These are phyloP conservation scores for Myrmaecium sp. DNA, from an alignment of 2,329 filamentous ascomycete species.

Conservation along the genomic window DNA sequence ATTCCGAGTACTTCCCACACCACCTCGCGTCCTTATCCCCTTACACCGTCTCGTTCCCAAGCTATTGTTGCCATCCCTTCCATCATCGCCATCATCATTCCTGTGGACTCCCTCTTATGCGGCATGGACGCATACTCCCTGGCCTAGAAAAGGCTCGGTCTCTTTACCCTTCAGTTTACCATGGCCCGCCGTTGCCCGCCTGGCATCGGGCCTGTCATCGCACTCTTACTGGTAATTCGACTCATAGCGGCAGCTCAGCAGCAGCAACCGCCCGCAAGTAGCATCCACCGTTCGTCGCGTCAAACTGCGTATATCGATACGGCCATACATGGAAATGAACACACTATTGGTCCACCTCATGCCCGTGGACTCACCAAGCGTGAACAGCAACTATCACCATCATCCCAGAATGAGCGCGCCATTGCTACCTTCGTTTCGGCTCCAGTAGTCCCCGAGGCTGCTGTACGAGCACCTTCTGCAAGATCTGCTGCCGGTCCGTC, in stretches of 20 bases:
- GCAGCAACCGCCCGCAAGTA: conserved; percentile 19
- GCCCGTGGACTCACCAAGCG: conserved; percentile 9
- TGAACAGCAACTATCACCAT: too few species aligned
- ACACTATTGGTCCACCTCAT: conserved; percentile 8
- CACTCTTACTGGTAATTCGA: conserved; percentile 18
- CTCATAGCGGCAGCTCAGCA: conserved; percentile 20
- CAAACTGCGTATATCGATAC: conserved; percentile 13
- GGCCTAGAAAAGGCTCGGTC: too few species aligned
- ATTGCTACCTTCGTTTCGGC: conserved; percentile 60
- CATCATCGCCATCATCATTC: too few species aligned
- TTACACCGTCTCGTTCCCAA: too few species aligned
- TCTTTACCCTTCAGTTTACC: too few species aligned
- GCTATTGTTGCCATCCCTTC: too few species aligned
- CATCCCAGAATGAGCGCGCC: conserved; percentile 71
- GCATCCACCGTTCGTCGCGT: conserved; percentile 11
- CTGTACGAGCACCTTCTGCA: conserved; percentile 88
- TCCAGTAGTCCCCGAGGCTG: conserved; percentile 57
- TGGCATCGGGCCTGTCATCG: conserved; percentile 20
- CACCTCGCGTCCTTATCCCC: too few species aligned
- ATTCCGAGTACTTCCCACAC: too few species aligned
- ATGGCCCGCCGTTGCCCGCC: conserved; percentile 25
- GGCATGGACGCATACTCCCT: too few species aligned
- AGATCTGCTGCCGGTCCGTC: conserved; percentile 26
- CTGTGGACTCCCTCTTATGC: too few species aligned
- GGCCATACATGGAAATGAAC: conserved; percentile 9